phyloP scores from a whole-genome alignment of 1,284 basidiomycete genomes.

The Cutaneotrichosporon cutaneum region DNA sequence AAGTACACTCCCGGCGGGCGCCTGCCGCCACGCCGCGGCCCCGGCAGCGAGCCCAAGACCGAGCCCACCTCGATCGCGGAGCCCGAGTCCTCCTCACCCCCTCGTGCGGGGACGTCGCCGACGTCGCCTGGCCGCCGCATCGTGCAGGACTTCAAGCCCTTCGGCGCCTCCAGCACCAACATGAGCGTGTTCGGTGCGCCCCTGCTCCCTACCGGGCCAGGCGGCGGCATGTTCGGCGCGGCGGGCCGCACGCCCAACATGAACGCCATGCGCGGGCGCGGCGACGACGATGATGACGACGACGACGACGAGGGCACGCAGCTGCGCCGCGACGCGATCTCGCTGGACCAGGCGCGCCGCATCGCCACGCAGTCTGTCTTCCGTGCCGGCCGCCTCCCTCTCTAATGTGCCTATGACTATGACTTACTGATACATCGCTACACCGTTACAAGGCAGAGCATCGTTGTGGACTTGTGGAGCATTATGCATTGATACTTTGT shows the following conservation, averaged over 20 bases:
- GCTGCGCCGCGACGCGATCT: conserved; percentile 75
- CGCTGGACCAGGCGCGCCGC: conserved; percentile 74
- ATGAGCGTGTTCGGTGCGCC: conserved; percentile 54
- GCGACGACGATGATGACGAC: conserved; percentile 60
- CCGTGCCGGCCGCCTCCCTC: conserved; percentile 46
- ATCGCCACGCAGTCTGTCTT: conserved; percentile 57
- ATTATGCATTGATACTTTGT: conserved; percentile 9
- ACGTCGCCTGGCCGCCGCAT: conserved; percentile 71
- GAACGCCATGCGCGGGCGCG: conserved; percentile 50
- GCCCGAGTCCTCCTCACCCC: conserved; percentile 34
- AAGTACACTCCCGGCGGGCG: conserved; percentile 61
- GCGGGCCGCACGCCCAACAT: conserved; percentile 38
- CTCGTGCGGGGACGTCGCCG: conserved; percentile 48
- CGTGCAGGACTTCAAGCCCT: conserved; percentile 82
- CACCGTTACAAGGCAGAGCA: neutral
- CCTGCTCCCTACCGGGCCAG: conserved; percentile 46
- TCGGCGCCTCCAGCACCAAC: conserved; percentile 56
- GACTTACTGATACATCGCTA: neutral
- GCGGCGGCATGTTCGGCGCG: conserved; percentile 52
- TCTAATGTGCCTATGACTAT: conserved; percentile 8
- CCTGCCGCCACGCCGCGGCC: conserved; percentile 56
- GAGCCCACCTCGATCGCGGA: neutral
- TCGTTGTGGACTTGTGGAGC: neutral
- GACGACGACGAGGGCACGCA: conserved; percentile 55
- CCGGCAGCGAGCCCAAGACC: conserved; percentile 18